Base-by-base conservation (phyloP, 129 eudicot species). In the Kitagawia praeruptora region DNA sequence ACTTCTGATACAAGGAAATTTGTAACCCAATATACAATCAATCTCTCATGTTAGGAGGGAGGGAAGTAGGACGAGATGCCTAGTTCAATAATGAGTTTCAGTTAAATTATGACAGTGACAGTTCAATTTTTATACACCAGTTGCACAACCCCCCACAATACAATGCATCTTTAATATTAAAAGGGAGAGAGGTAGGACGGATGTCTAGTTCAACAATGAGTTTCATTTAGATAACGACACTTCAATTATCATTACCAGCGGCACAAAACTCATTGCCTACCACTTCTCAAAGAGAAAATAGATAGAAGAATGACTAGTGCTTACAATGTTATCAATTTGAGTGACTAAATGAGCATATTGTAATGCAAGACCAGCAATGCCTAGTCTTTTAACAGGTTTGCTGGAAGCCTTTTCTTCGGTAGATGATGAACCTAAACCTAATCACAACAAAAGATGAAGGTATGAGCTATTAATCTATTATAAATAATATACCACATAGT, bases 311-410 rank as follows among this genome's bases (percentile, higher is more conserved):
- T 67, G 28, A 79, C 53, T 46, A 74, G 9, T 51, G 80, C 98
- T 95, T 83, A 95, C 98, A 77, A 95, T 87, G 86, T 87, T 90
- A 77, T 95, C 98, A 64, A 95, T 92, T 82, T 95, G 98, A 83
- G 87, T 90, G 79, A 95, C 85, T 86, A 90, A 78, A 80, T 92
- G 90, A 46, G 98, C 97, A 80, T 95, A 95, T 81, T 95, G 98
- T 81, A 92, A 92, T 74, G 97, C 92, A 77, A 95, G 98, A 80
- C 97, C 98, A 48, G 94, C 93, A 75, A 58, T 89, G 77, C 98
- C 98, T 31, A 95, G 83, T 80, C 96, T 90, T 70, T 92, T 92
- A 41, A 90, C 93, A 41, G 87, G 81, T 79, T 83, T 85, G 61
- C 82, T 82, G 66, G 78, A 70, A 73, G 84, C 73, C 75, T 80